Conservation (phyloP, 208 protist species). For the Crithidia expoeki region DNA sequence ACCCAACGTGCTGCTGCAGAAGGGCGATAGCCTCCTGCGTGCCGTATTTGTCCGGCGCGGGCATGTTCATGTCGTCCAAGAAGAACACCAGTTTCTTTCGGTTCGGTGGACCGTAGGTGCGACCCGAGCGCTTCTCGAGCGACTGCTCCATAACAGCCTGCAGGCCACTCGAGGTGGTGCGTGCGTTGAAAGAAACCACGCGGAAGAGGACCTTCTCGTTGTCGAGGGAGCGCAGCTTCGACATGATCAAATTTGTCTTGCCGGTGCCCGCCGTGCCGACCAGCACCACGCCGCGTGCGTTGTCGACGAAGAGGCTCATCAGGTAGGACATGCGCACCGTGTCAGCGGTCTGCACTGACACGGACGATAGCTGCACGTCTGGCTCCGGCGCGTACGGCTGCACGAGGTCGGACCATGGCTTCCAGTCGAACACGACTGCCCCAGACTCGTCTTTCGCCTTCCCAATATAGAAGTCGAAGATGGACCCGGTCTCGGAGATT, state of each 20-base stretch:
- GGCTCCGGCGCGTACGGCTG: constrained; percentile 91
- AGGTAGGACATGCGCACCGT: constrained; percentile 95
- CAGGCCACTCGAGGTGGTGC: constrained; percentile 91
- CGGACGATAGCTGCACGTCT: constrained; percentile 87
- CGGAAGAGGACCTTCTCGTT: constrained; percentile 92
- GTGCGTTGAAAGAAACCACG: constrained; percentile 97
- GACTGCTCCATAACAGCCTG: constrained; percentile 97
- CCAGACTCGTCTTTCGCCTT: constrained; percentile 90
- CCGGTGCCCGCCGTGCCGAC: constrained; percentile 97
- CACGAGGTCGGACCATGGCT: constrained; percentile 93
- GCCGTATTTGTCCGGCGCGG: constrained; percentile 97
- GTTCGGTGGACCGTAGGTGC: constrained; percentile 95
- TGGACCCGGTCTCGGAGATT: constrained; percentile 86
- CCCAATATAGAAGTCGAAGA: constrained; percentile 97
- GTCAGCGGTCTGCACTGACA: constrained; percentile 95
- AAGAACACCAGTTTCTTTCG: constrained; percentile 98
- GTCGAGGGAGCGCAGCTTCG: constrained; percentile 93
- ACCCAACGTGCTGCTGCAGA: constrained; percentile 97
- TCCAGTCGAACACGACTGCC: constrained; percentile 83
- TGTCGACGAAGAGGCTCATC: constrained; percentile 94
- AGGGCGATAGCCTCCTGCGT: constrained; percentile 98
- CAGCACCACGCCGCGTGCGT: constrained; percentile 95
- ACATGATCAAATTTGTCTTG: constrained; percentile 98
- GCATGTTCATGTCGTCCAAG: constrained; percentile 99
- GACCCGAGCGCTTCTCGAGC: constrained; percentile 97